These are phyloP conservation scores for Ophiocordyceps camponoti-floridani DNA, from an alignment of 2,329 filamentous ascomycete species.

Conservation along the genomic window DNA sequence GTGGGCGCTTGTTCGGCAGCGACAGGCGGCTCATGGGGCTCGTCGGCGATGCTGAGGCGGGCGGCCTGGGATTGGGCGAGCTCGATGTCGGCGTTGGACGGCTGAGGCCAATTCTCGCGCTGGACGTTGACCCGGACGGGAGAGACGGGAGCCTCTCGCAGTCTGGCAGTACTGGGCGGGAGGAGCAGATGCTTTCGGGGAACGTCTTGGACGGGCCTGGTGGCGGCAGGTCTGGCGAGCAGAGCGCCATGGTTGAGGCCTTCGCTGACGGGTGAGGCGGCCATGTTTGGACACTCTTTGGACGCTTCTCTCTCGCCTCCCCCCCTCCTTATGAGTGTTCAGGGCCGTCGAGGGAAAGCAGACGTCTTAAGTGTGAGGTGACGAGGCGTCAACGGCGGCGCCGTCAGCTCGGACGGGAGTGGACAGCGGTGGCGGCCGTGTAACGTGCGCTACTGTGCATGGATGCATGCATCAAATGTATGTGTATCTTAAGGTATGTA, in stretches of 20 bases:
- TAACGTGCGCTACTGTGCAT: neutral
- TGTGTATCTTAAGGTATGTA: neutral
- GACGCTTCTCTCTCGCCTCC: neutral
- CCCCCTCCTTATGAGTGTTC: neutral
- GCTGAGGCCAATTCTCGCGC: slow-evolving; percentile 31
- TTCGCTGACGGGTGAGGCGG: slow-evolving; percentile 10
- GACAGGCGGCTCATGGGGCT: neutral
- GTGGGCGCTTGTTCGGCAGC: neutral
- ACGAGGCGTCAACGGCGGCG: neutral
- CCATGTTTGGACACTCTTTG: slow-evolving; percentile 9
- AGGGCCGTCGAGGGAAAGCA: neutral
- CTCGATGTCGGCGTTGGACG: slow-evolving; percentile 35
- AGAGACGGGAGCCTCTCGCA: slow-evolving; percentile 34
- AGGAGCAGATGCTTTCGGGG: slow-evolving; percentile 18
- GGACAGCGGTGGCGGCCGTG: neutral
- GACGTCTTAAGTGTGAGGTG: too few relatives aligned
- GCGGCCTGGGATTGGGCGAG: slow-evolving; percentile 11
- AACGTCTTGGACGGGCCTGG: slow-evolving; percentile 7
- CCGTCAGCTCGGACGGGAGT: neutral
- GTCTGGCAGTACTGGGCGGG: slow-evolving; percentile 15
- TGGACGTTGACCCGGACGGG: slow-evolving; percentile 38
- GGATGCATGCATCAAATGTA: slow-evolving; percentile 1
- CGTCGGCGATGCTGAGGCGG: slow-evolving; percentile 7
- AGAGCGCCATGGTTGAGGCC: slow-evolving; percentile 4
- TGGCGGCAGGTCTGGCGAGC: slow-evolving; percentile 1